Percentiles rank a stretch among this genome's conserved stretches.
phyloP scores from a whole-genome alignment of 331 rosid species.

The Rosa hybrid region DNA sequence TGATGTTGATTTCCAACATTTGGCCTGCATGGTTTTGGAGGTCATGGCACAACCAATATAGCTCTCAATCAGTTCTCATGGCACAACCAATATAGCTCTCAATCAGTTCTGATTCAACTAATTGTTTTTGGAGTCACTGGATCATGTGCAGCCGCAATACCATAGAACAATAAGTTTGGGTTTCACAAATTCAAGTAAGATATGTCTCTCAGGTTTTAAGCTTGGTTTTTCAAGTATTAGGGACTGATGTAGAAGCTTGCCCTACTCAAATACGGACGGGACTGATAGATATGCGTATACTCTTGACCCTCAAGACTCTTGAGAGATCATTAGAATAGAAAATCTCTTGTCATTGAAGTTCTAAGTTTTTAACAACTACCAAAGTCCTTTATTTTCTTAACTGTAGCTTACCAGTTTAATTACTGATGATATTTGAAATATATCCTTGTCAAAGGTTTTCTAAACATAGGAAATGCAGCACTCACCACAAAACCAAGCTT shows the following conservation, averaged over 20 bases:
- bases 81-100: not conserved
- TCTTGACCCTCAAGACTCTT: too few species aligned
- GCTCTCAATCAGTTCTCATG: not conserved
- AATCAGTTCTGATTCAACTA: not conserved
- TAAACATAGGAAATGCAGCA: not conserved
- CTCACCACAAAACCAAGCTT: not conserved
- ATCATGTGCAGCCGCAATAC: not conserved
- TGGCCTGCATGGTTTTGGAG: too few species aligned
- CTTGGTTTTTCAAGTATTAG: not conserved
- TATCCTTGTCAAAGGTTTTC: not conserved
- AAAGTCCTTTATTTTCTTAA: not conserved
- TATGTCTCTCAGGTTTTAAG: conserved; percentile 16
- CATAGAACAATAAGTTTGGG: not conserved
- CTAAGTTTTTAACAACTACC: not conserved
- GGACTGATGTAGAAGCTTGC: not conserved
- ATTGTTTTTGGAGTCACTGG: not conserved
- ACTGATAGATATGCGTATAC: not conserved
- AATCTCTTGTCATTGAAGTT: not conserved
- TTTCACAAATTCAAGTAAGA: not conserved
- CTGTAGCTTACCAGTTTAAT: not conserved
- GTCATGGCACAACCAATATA: not conserved
- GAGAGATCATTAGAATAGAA: not conserved
- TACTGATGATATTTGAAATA: not conserved
- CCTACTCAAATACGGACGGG: not conserved
- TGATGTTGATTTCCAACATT: not conserved